Conservation (phyloP, 192 early-diverging fungal genomes). For the Gonapodya prolifera region DNA sequence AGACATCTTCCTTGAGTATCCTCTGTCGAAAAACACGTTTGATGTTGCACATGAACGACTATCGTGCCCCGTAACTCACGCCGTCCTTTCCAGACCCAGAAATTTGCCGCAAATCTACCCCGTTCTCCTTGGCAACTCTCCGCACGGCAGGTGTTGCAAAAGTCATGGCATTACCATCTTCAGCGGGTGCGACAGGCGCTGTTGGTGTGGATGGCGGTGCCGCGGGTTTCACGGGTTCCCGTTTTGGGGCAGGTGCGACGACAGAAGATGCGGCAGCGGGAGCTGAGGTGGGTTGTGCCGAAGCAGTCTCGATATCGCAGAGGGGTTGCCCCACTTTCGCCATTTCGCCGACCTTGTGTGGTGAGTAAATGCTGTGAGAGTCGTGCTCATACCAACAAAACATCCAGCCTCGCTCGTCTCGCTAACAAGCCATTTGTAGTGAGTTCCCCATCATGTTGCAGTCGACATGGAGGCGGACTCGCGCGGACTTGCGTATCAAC, state of each 20-base stretch:
- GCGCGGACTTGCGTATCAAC: too few species aligned
- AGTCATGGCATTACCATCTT: constrained; percentile 20
- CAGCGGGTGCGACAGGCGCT: neutral
- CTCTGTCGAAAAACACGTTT: constrained; percentile 13
- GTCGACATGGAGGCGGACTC: too few species aligned
- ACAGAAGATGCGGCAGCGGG: neutral
- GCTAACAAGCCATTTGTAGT: too few species aligned
- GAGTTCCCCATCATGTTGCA: too few species aligned
- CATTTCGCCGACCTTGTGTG: constrained; percentile 50
- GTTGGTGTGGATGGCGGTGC: neutral
- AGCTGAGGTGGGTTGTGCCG: constrained; percentile 17
- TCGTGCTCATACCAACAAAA: neutral
- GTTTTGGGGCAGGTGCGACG: constrained; percentile 3
- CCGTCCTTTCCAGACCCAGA: constrained; percentile 70
- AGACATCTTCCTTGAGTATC: constrained; percentile 85
- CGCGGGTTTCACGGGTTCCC: constrained; percentile 10
- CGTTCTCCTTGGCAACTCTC: constrained; percentile 64
- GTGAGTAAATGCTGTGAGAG: neutral
- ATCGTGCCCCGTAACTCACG: constrained; percentile 2
- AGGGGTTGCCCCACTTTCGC: constrained; percentile 83
- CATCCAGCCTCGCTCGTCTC: too few species aligned
- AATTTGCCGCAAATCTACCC: constrained; percentile 59
- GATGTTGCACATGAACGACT: neutral
- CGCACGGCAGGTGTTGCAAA: constrained; percentile 85
- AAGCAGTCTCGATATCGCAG: constrained; percentile 61